Percentiles rank a stretch among this genome's conserved stretches.
These are phyloP conservation scores for Dothiorella sarmentorum DNA, from an alignment of 2,329 filamentous ascomycete genomes.

Conservation along the genomic window DNA sequence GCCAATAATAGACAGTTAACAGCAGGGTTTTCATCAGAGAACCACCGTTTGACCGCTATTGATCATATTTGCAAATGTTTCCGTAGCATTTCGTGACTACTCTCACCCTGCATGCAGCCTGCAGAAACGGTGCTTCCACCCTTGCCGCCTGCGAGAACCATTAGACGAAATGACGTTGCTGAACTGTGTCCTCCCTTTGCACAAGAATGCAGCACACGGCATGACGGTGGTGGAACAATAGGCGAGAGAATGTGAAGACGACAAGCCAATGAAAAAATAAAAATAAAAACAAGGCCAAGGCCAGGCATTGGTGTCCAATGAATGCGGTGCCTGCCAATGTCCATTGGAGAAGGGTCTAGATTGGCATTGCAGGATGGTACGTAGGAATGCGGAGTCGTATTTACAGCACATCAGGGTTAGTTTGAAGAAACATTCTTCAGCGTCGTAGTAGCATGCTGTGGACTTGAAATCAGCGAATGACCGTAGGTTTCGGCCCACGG, in stretches of 20 bases:
- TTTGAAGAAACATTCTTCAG: constrained; percentile 4
- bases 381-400: background rate
- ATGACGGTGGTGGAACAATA: background rate
- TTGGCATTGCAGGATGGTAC: background rate
- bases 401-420: background rate
- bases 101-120: background rate
- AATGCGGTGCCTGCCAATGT: background rate
- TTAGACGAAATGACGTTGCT: background rate
- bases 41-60: too few relatives aligned
- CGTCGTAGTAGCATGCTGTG: too few relatives aligned
- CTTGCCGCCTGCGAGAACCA: background rate
- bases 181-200: background rate
- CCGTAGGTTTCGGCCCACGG: background rate
- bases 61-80: too few relatives aligned
- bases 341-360: background rate
- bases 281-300: background rate
- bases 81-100: background rate
- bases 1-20: too few relatives aligned
- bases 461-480: background rate
- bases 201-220: background rate
- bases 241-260: background rate
- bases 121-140: constrained; percentile 3
- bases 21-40: too few relatives aligned
- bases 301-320: background rate
- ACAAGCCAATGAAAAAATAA: background rate